Conservation (phyloP, 768 basidiomycete species). For the Amanita molliuscula region DNA sequence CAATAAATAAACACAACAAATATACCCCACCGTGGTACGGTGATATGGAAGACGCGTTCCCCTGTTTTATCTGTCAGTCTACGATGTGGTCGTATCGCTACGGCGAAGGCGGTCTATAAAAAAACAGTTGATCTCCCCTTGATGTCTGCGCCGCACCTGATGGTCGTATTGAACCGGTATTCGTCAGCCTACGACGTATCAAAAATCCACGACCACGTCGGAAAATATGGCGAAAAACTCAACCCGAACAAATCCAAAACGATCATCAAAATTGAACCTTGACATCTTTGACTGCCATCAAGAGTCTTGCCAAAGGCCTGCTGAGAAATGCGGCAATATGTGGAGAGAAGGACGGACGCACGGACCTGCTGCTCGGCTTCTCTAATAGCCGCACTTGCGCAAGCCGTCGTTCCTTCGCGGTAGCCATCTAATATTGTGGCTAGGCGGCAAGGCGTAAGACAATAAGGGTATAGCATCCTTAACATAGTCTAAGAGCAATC, state of each 20-base stretch:
- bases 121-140: not conserved
- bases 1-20: conserved; percentile 50
- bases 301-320: conserved; percentile 15
- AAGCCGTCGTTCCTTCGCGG: conserved; percentile 22
- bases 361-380: conserved; percentile 35
- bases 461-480: conserved; percentile 10
- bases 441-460: not conserved
- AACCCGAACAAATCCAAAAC: conserved; percentile 41
- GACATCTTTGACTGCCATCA: conserved; percentile 44
- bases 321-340: not conserved
- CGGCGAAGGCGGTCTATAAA: not conserved
- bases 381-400: conserved; percentile 40
- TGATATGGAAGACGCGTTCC: conserved; percentile 55
- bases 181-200: conserved; percentile 30
- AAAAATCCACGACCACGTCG: conserved; percentile 11
- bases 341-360: not conserved
- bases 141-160: conserved; percentile 48
- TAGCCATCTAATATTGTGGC: conserved; percentile 55
- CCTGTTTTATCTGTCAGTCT: conserved; percentile 37
- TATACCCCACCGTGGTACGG: conserved; percentile 47
- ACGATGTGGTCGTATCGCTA: not conserved
- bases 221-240: conserved; percentile 20
- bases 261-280: conserved; percentile 37
- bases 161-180: conserved; percentile 53
- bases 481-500: conserved; percentile 50